These are phyloP conservation scores for Glonium stellatum DNA, from an alignment of 495 filamentous ascomycete genomes.

Conservation along the genomic window DNA sequence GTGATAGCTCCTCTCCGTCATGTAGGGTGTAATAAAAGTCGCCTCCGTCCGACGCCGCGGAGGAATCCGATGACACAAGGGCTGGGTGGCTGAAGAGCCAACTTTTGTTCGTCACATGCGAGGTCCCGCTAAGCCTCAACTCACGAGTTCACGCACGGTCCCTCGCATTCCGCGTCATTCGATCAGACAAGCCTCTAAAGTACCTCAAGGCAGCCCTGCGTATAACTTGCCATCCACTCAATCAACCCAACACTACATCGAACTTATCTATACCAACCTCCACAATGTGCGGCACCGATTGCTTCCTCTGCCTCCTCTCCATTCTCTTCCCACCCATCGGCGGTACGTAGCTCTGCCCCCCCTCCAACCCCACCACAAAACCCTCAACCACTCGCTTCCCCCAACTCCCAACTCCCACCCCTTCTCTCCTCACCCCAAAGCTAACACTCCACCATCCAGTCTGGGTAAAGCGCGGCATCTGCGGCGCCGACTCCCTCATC, in stretches of 20 bases:
- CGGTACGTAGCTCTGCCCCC: constrained; percentile 50
- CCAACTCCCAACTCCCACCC: constrained; percentile 13
- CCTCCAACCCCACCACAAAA: constrained; percentile 13
- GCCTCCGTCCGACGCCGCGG: too few species aligned
- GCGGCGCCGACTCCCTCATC: constrained; percentile 87
- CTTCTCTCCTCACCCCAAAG: constrained; percentile 19
- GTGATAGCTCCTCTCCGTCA: too few species aligned
- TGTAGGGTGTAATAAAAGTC: too few species aligned
- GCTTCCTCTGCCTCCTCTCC: constrained; percentile 81
- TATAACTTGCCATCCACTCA: background rate
- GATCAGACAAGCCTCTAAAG: background rate
- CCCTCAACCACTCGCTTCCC: constrained; percentile 20
- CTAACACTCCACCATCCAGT: constrained; percentile 47
- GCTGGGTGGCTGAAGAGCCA: too few species aligned
- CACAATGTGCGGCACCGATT: constrained; percentile 68
- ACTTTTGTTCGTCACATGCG: too few species aligned
- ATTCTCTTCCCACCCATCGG: constrained; percentile 90
- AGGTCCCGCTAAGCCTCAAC: background rate
- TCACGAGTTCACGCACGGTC: background rate
- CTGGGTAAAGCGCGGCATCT: constrained; percentile 93
- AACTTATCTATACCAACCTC: background rate
- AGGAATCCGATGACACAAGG: too few species aligned
- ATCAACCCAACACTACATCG: background rate
- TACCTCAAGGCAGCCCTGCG: background rate
- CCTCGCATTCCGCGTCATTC: background rate